phyloP scores from a whole-genome alignment of 2,329 filamentous ascomycete species.

The Leptographium lundbergii region DNA sequence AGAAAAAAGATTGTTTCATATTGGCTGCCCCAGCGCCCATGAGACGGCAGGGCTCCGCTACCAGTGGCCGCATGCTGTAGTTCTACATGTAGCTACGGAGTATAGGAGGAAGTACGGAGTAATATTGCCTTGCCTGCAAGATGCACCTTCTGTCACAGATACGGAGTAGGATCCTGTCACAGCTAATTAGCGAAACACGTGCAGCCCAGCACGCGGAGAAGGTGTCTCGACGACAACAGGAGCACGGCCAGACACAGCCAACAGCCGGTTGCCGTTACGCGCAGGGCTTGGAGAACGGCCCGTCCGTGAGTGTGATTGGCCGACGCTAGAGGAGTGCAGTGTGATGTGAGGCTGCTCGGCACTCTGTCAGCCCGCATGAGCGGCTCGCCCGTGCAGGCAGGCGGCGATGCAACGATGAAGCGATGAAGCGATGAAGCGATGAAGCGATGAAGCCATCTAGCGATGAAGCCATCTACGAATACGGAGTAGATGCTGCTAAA shows the following conservation, averaged over 20 bases:
- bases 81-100: not conserved
- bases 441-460: no score
- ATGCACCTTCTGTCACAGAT: not conserved
- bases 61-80: not conserved
- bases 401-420: no score
- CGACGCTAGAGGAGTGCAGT: conserved; percentile 7
- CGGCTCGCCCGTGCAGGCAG: not conserved
- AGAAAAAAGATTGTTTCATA: conserved; percentile 1
- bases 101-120: not conserved
- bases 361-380: not conserved
- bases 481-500: not conserved
- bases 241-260: not conserved
- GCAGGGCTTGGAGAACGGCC: not conserved
- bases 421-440: no score
- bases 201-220: not conserved
- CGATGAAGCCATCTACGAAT: not conserved
- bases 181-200: not conserved
- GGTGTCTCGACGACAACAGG: not conserved
- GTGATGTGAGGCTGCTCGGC: no score
- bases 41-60: conserved; percentile 5
- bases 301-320: conserved; percentile 9
- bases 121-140: not conserved
- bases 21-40: not conserved
- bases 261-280: not conserved
- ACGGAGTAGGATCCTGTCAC: not conserved